A percentile compares a stretch with the other conserved stretches of the same genome.
Evolutionary conservation across 352 stramenopile species (phyloP).

Genomic region (Globisporangium viniferum): DNA sequence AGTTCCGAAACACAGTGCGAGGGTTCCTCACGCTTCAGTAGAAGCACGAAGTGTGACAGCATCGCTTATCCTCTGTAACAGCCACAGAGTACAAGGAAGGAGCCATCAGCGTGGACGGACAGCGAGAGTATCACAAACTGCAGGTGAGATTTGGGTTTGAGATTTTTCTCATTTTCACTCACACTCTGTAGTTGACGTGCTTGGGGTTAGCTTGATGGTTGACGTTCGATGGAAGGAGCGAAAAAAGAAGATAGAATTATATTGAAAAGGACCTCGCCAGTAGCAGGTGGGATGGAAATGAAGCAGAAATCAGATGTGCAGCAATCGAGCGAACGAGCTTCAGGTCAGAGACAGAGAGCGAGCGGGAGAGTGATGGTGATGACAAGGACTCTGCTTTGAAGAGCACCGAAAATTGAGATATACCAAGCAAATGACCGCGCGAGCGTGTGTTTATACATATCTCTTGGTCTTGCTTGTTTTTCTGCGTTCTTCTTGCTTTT

Average conservation of each 20-base stretch:
- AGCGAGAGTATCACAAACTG: not conserved
- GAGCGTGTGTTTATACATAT: constrained; percentile 5
- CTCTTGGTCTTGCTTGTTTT: not conserved
- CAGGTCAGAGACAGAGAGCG: not conserved
- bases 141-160: constrained; percentile 2
- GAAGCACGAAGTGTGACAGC: constrained; percentile 14
- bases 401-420: not conserved
- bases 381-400: not conserved
- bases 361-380: not conserved
- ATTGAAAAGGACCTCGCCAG: constrained; percentile 9
- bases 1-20: constrained; percentile 94
- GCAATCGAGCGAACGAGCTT: not conserved
- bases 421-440: constrained; percentile 1
- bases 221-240: not conserved
- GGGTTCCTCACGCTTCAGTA: constrained; percentile 93
- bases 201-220: not conserved
- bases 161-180: not conserved
- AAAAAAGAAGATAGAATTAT: constrained; percentile 15
- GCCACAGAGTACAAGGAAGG: not conserved
- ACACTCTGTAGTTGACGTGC: not conserved
- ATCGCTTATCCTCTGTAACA: not conserved
- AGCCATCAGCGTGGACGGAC: not conserved
- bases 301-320: not conserved
- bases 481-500: not conserved
- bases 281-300: not conserved